A percentile compares a stretch with the other conserved stretches of the same genome.
phyloP scores from a whole-genome alignment of 1,139 yeast species.

The Saccharomycopsis hybrid region DNA sequence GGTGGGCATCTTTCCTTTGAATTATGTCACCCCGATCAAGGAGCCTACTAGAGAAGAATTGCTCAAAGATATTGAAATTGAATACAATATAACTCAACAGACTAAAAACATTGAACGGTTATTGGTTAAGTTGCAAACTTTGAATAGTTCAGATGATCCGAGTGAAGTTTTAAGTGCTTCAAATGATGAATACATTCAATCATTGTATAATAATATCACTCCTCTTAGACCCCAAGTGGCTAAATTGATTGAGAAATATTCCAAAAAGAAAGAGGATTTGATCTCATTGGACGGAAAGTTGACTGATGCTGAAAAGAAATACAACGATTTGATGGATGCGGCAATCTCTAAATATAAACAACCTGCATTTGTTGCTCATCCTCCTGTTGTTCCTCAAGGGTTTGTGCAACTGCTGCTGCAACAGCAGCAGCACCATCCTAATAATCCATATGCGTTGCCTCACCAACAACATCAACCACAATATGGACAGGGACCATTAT shows the following conservation, averaged over 20 bases:
- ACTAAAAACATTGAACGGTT: conserved; percentile 57
- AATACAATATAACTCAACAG: conserved; percentile 41
- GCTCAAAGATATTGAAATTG: conserved; percentile 36
- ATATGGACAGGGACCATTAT: background rate
- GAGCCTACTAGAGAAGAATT: conserved; percentile 56
- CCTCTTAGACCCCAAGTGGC: conserved; percentile 72
- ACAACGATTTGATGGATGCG: conserved; percentile 61
- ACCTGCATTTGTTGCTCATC: background rate
- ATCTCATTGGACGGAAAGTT: conserved; percentile 64
- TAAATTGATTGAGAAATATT: conserved; percentile 65
- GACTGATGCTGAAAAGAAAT: conserved; percentile 56
- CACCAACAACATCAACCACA: conserved; percentile 13
- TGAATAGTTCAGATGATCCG: conserved; percentile 32
- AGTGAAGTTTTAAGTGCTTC: conserved; percentile 24
- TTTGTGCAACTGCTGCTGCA: too few species aligned
- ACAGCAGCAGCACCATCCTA: conserved; percentile 1
- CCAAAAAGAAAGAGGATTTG: conserved; percentile 69
- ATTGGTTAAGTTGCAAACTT: conserved; percentile 44
- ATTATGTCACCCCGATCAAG: conserved; percentile 78
- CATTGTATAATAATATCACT: conserved; percentile 60
- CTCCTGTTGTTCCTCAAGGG: background rate
- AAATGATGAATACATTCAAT: conserved; percentile 42
- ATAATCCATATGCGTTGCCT: conserved; percentile 11
- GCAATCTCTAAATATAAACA: conserved; percentile 15
- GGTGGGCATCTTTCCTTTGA: conserved; percentile 88